Evolutionary conservation across 2,329 filamentous ascomycete genomes (phyloP), one percentile per base, ranked within the genome.

Genomic region (Penicillium sp.): DNA sequence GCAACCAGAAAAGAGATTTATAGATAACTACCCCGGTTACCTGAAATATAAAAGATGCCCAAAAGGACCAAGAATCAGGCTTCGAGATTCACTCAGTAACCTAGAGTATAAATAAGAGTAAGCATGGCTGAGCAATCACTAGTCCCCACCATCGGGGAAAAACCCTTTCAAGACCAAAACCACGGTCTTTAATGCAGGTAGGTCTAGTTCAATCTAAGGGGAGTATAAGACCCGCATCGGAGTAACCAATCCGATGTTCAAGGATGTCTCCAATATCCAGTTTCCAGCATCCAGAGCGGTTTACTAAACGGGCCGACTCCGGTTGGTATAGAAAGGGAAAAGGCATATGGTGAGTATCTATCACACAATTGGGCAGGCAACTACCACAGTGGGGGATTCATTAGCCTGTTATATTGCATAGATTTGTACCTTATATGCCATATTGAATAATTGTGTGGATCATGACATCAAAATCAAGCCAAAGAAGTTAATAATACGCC

Each of bases 391-490:
- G 25, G 50, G 22, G 43, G 19, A 22, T 28, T 12, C 22, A n/a
- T 25, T 46, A 25, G 25, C 31, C 50, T 26, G 19, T 38, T 11
- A 38, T 4, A 41, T 31, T 46, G 3, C 26, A 14, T 46, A 30
- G 5, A 1, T 14, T 10, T 25, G 42, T 22, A 16, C 28, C 37
- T 26, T n/a, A 41, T 17, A 28, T 5, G 2, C 28, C 19, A 8
- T 26, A 44, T n/a, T 17, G 37, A 26, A 30, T 17, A 49, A 44
- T 47, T 47, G 35, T 31, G 35, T 43, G 26, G 26, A 37, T 36
- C 14, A 51, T 50, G 55, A 55, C 46, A 57, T 57, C 45, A 57
- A 55, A 47, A 7, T 45, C 31, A 50, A 49, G 37, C 28, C 30
- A 52, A 47, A 33, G 50, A 10, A 19, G 7, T 14, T 8, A 31